Conservation (phyloP, 257 asterid species). For the Petunia secreta region DNA sequence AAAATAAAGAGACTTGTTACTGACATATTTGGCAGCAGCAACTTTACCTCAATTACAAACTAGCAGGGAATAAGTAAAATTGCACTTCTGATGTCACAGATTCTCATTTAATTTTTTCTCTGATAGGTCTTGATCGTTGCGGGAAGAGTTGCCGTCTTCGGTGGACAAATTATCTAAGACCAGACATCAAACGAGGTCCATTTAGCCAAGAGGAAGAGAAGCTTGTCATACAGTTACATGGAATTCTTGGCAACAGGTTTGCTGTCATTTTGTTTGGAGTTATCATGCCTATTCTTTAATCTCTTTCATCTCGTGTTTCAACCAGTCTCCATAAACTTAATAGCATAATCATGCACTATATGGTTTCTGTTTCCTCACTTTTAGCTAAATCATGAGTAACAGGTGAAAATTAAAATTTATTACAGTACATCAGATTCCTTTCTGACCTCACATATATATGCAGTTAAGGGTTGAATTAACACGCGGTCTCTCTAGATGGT, state of each 20-base stretch:
- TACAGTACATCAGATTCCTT: neutral
- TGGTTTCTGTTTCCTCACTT: neutral
- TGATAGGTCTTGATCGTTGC: conserved; percentile 82
- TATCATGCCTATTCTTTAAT: too few relatives aligned
- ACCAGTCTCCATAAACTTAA: neutral
- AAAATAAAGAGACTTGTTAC: too few relatives aligned
- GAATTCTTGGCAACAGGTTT: conserved; percentile 94
- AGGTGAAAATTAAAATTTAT: neutral
- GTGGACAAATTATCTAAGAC: conserved; percentile 94
- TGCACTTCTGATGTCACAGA: neutral
- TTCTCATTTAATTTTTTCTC: neutral
- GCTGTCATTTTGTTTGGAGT: neutral
- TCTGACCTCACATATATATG: neutral
- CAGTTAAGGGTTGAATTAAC: too few relatives aligned
- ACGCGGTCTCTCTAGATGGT: too few relatives aligned
- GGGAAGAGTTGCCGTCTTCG: conserved; percentile 93
- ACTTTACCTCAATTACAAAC: too few relatives aligned
- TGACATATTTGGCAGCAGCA: neutral
- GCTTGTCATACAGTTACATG: conserved; percentile 88
- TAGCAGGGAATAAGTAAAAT: too few relatives aligned
- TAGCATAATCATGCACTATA: neutral
- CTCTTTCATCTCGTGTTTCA: neutral
- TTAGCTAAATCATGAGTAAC: neutral
- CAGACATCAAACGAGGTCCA: conserved; percentile 91
- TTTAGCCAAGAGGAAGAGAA: conserved; percentile 77